Conservation (phyloP, 148 eudicot genomes). For the Cornus controversa region DNA sequence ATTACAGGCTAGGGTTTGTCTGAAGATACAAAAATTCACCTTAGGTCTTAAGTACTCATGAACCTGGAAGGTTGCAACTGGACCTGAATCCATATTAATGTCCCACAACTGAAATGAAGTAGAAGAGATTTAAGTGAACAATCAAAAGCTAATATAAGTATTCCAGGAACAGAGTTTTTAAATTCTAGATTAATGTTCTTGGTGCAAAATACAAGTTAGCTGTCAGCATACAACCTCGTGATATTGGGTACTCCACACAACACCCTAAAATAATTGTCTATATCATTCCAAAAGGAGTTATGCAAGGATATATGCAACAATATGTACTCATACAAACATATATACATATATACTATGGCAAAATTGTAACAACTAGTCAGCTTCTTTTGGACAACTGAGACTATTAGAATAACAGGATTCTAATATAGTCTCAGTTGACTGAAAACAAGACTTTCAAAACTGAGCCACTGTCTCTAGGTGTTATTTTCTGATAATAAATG, state of each 20-base stretch:
- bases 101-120: constrained; percentile 86
- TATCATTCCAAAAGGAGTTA: background rate
- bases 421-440: no score
- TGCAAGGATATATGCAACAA: background rate
- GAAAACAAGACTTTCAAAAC: no score
- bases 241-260: background rate
- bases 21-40: constrained; percentile 40
- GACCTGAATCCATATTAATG: constrained; percentile 99
- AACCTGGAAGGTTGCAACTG: constrained; percentile 91
- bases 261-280: background rate
- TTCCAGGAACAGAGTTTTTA: background rate
- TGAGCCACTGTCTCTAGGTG: no score
- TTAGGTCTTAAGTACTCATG: constrained; percentile 94
- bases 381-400: no score
- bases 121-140: constrained; percentile 1
- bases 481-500: no score
- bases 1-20: background rate
- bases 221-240: background rate
- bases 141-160: background rate
- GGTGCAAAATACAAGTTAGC: background rate
- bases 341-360: no score
- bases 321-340: no score
- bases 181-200: background rate
- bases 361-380: no score
- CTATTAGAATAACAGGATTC: no score